A percentile compares a stretch with the other conserved stretches of the same genome.
These are phyloP conservation scores for Acacia acuminata DNA, from an alignment of 306 rosid genomes.

Conservation along the genomic window DNA sequence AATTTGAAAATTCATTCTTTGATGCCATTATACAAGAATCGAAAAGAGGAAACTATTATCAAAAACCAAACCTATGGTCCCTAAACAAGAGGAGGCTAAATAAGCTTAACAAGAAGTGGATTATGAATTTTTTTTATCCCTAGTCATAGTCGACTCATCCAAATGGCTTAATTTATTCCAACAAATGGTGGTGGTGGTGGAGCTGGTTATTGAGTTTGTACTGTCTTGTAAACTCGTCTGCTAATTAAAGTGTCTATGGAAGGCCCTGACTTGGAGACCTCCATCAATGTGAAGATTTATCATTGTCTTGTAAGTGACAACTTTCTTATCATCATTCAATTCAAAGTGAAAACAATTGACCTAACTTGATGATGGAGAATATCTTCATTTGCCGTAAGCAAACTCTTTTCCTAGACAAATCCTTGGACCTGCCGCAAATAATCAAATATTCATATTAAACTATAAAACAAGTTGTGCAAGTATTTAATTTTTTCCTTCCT, in stretches of 20 bases:
- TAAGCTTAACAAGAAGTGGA: too few species aligned
- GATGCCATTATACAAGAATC: too few species aligned
- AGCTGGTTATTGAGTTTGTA: background rate
- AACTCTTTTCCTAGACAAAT: constrained; percentile 89
- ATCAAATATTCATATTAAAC: constrained; percentile 11
- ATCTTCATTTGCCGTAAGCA: constrained; percentile 86
- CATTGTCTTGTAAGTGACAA: constrained; percentile 77
- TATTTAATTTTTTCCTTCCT: background rate
- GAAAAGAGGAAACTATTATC: too few species aligned
- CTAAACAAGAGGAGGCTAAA: too few species aligned
- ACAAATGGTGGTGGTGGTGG: too few species aligned
- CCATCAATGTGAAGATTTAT: constrained; percentile 76
- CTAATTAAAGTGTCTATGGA: constrained; percentile 42
- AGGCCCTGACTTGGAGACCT: constrained; percentile 63
- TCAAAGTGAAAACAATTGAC: constrained; percentile 60
- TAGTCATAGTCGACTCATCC: too few species aligned
- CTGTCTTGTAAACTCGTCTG: background rate
- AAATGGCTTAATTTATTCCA: too few species aligned
- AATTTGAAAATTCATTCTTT: too few species aligned
- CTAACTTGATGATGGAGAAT: constrained; percentile 56
- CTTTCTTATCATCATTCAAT: constrained; percentile 56
- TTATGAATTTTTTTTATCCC: too few species aligned
- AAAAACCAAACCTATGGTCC: too few species aligned
- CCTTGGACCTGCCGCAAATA: constrained; percentile 71
- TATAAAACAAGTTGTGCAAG: background rate